Conservation (phyloP, 106 monocot genomes). For the Posidonia australis region DNA sequence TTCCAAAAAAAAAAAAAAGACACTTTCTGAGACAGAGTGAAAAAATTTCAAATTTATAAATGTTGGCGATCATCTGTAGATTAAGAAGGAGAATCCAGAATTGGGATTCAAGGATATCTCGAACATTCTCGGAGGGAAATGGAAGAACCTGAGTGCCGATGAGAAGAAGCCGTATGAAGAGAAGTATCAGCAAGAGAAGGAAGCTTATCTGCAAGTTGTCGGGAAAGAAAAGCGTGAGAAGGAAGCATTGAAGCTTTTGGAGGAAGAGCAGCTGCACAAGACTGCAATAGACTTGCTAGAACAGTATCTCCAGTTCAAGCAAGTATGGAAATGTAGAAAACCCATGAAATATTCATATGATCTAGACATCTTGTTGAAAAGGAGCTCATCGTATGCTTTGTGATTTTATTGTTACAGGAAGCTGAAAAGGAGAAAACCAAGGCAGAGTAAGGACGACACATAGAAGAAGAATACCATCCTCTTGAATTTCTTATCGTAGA, state of each 20-base stretch:
- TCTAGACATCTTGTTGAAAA: too few relatives aligned
- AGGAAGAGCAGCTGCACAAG: constrained; percentile 76
- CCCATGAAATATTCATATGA: background rate
- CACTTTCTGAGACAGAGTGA: background rate
- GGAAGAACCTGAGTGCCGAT: constrained; percentile 65
- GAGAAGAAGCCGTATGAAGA: constrained; percentile 84
- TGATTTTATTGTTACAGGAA: constrained; percentile 29
- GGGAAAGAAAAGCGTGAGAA: constrained; percentile 85
- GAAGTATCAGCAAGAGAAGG: constrained; percentile 71
- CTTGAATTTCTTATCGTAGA: background rate
- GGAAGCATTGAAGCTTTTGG: constrained; percentile 82
- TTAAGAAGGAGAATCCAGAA: constrained; percentile 62
- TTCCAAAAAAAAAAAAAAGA: background rate
- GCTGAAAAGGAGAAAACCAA: constrained; percentile 38
- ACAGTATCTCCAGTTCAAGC: constrained; percentile 78
- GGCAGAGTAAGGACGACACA: background rate
- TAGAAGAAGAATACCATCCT: background rate
- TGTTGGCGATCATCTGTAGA: constrained; percentile 10
- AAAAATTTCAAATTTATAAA: background rate
- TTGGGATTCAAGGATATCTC: constrained; percentile 65
- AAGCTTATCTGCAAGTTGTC: constrained; percentile 54
- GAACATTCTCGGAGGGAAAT: constrained; percentile 51
- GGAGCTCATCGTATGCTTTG: too few relatives aligned
- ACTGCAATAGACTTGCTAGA: constrained; percentile 79
- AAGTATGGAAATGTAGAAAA: constrained; percentile 17